A percentile compares a stretch with the other conserved stretches of the same genome.
phyloP scores from a whole-genome alignment of 768 basidiomycete species.

The Tylopilus cervinicoccineus region DNA sequence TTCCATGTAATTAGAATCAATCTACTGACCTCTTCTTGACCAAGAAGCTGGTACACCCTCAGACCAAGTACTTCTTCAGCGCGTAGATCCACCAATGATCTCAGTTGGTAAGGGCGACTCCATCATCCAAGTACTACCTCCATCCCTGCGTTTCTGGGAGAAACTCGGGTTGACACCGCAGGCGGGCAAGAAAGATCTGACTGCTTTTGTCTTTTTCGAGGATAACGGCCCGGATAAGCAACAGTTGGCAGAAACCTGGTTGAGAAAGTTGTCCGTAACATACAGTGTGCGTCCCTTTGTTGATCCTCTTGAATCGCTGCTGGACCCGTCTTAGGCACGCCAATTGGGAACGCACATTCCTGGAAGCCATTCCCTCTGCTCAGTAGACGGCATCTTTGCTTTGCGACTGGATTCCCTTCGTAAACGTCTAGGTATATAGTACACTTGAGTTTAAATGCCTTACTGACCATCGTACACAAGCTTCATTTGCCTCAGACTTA shows the following conservation, averaged over 20 bases:
- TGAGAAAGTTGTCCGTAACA: conserved; percentile 44
- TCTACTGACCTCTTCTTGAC: background rate
- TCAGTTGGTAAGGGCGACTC: conserved; percentile 64
- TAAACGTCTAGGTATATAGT: conserved; percentile 54
- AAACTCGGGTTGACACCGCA: conserved; percentile 73
- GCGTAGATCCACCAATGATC: conserved; percentile 53
- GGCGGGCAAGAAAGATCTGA: conserved; percentile 67
- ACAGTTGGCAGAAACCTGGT: conserved; percentile 53
- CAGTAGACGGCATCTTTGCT: conserved; percentile 55
- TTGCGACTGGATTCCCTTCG: conserved; percentile 68
- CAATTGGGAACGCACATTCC: conserved; percentile 55
- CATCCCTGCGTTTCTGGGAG: conserved; percentile 81
- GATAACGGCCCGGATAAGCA: conserved; percentile 48
- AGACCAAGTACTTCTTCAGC: conserved; percentile 20
- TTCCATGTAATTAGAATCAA: background rate
- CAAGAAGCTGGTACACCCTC: conserved; percentile 1
- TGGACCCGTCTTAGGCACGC: conserved; percentile 43
- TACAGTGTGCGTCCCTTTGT: conserved; percentile 51
- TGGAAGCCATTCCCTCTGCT: conserved; percentile 46
- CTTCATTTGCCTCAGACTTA: conserved; percentile 45
- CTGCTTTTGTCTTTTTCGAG: conserved; percentile 67
- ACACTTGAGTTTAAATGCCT: background rate
- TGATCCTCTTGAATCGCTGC: conserved; percentile 6
- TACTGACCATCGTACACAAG: conserved; percentile 30
- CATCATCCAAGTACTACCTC: conserved; percentile 63